These are phyloP conservation scores for Pythium plurisporium DNA, from an alignment of 352 stramenopile genomes.

Conservation along the genomic window DNA sequence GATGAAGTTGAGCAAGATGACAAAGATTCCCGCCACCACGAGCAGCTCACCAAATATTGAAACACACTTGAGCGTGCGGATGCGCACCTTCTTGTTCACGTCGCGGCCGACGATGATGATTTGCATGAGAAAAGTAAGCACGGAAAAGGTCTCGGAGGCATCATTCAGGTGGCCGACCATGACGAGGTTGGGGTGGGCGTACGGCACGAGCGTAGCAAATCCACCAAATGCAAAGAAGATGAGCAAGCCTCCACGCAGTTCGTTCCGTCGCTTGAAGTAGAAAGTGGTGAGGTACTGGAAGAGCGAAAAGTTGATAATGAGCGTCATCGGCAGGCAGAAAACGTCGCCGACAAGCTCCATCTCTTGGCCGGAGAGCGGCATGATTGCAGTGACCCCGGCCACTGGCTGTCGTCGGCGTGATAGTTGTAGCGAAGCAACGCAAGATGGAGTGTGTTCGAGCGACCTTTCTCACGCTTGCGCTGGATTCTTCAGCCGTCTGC, in stretches of 20 bases:
- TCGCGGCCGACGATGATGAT: slow-evolving; percentile 32
- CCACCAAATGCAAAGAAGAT: slow-evolving; percentile 5
- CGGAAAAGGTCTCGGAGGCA: slow-evolving; percentile 14
- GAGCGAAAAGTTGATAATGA: slow-evolving; percentile 20
- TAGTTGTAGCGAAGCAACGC: no score
- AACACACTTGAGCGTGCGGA: slow-evolving; percentile 24
- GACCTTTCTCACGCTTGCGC: no score
- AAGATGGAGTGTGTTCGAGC: no score
- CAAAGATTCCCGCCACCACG: neutral
- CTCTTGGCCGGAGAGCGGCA: neutral
- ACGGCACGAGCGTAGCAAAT: slow-evolving; percentile 9
- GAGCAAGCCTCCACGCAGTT: neutral
- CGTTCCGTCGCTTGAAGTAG: slow-evolving; percentile 4
- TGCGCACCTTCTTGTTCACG: slow-evolving; percentile 21
- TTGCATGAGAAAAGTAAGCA: slow-evolving; percentile 23
- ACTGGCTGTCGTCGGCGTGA: no score
- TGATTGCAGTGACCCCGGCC: no score
- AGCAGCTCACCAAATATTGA: slow-evolving; percentile 21
- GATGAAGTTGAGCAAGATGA: slow-evolving; percentile 1
- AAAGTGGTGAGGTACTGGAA: slow-evolving; percentile 14
- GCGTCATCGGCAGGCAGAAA: slow-evolving; percentile 6
- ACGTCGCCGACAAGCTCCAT: slow-evolving; percentile 21
- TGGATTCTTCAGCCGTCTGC: no score
- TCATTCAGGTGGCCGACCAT: slow-evolving; percentile 18
- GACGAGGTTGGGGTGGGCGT: slow-evolving; percentile 4